phyloP scores from a whole-genome alignment of 805 yeast genomes.

The Saccharomycopsis fodiens region DNA sequence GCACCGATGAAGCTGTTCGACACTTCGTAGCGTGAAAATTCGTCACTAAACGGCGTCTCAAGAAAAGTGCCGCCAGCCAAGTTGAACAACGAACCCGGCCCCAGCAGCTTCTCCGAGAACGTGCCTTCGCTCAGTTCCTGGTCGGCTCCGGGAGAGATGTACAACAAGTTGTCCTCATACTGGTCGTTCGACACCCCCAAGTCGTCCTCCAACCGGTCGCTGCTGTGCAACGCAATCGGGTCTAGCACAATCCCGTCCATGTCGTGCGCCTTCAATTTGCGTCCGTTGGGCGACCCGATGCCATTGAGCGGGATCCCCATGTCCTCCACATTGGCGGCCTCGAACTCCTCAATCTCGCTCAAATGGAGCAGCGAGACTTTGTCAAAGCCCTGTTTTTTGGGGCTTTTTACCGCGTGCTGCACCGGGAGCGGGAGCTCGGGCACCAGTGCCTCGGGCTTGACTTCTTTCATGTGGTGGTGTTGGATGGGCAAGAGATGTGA shows the following conservation, averaged over 20 bases:
- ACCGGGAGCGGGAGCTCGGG: neutral
- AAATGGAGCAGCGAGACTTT: conserved; percentile 1
- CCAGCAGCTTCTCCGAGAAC: conserved; percentile 3
- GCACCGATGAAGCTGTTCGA: conserved; percentile 8
- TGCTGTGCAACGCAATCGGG: conserved; percentile 15
- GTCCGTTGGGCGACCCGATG: conserved; percentile 19
- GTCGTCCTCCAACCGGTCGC: conserved; percentile 14
- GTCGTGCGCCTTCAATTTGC: conserved; percentile 16
- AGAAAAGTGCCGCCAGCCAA: conserved; percentile 7
- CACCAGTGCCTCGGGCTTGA: conserved; percentile 8
- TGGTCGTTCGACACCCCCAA: conserved; percentile 10
- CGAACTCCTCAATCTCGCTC: conserved; percentile 28
- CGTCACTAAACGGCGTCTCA: conserved; percentile 7
- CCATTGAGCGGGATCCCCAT: conserved; percentile 24
- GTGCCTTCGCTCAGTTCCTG: conserved; percentile 4
- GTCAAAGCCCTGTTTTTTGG: conserved; percentile 7
- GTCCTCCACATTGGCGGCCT: conserved; percentile 28
- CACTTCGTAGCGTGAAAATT: neutral
- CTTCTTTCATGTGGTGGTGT: neutral
- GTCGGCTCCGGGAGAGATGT: conserved; percentile 5
- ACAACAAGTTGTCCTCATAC: conserved; percentile 17
- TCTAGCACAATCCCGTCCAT: conserved; percentile 14
- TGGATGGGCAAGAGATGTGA: too few species aligned
- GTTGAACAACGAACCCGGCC: conserved; percentile 7
- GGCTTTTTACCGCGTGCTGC: conserved; percentile 1